A percentile compares a stretch with the other conserved stretches of the same genome.
Evolutionary conservation across 352 stramenopile genomes (phyloP).

Genomic region (Aphanomyces astaci): DNA sequence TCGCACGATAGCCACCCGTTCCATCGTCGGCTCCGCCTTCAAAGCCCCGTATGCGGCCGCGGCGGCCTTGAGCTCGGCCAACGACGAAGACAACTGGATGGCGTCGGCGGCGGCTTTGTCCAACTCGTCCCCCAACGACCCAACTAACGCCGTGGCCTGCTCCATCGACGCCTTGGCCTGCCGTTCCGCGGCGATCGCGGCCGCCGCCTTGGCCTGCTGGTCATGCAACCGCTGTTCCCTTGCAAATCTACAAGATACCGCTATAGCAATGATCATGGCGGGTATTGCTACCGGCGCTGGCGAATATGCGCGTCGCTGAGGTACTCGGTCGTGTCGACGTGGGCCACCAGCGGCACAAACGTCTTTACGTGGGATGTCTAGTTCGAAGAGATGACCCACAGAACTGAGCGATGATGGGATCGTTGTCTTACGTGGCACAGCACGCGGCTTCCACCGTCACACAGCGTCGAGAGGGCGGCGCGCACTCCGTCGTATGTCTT

Average conservation of each 20-base stretch:
- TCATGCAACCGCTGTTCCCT: constrained; percentile 14
- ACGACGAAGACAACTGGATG: background rate
- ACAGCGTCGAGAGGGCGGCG: background rate
- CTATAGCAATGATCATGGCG: too few relatives aligned
- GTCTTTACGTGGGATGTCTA: constrained; percentile 8
- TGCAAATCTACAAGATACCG: constrained; percentile 16
- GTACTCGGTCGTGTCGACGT: constrained; percentile 19
- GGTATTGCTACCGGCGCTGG: constrained; percentile 17
- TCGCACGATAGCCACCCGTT: background rate
- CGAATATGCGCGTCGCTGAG: constrained; percentile 19
- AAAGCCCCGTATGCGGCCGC: background rate
- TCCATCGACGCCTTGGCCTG: background rate
- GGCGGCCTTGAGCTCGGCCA: background rate
- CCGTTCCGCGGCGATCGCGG: background rate
- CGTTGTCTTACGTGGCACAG: constrained; percentile 9
- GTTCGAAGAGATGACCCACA: background rate
- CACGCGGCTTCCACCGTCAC: background rate
- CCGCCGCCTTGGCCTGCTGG: background rate
- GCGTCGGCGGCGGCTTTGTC: background rate
- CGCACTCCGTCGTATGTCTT: constrained; percentile 10
- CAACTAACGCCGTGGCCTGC: background rate
- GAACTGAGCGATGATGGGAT: background rate
- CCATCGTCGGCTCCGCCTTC: background rate
- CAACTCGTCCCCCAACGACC: background rate
- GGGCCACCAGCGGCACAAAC: background rate